A percentile compares a stretch with the other conserved stretches of the same genome.
These are phyloP conservation scores for Pythium periplocum DNA, from an alignment of 352 stramenopile species.

Conservation along the genomic window DNA sequence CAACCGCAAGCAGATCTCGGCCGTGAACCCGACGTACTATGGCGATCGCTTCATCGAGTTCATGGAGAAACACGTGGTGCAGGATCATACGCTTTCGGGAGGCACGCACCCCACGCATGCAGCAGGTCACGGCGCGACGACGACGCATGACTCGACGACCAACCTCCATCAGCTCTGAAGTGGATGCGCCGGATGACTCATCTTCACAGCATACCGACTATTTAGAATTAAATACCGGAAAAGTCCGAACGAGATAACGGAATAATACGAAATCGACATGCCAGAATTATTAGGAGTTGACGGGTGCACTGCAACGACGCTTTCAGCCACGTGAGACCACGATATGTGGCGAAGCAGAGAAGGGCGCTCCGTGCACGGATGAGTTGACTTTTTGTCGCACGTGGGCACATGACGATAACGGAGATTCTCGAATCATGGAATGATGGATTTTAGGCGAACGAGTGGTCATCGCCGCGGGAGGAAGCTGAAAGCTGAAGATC, in stretches of 20 bases:
- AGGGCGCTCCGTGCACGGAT: background rate
- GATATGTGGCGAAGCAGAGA: background rate
- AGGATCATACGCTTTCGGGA: constrained; percentile 41
- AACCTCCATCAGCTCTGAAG: background rate
- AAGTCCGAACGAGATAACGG: background rate
- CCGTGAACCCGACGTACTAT: constrained; percentile 84
- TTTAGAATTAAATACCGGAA: no score
- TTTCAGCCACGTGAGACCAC: background rate
- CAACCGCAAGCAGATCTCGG: constrained; percentile 86
- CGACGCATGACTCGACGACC: background rate
- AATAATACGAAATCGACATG: background rate
- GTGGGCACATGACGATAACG: background rate
- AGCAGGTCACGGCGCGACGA: background rate
- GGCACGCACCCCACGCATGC: background rate
- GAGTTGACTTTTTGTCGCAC: no score
- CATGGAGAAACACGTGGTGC: constrained; percentile 74
- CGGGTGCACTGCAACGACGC: background rate
- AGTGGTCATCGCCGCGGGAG: background rate
- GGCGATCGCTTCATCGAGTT: constrained; percentile 89
- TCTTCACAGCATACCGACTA: background rate
- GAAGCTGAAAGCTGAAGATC: no score
- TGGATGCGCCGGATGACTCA: background rate
- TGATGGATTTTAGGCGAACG: background rate
- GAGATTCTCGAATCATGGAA: background rate
- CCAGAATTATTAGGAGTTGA: background rate